Conservation (phyloP, 176 grass and related monocot species). For the Avena atlantica region DNA sequence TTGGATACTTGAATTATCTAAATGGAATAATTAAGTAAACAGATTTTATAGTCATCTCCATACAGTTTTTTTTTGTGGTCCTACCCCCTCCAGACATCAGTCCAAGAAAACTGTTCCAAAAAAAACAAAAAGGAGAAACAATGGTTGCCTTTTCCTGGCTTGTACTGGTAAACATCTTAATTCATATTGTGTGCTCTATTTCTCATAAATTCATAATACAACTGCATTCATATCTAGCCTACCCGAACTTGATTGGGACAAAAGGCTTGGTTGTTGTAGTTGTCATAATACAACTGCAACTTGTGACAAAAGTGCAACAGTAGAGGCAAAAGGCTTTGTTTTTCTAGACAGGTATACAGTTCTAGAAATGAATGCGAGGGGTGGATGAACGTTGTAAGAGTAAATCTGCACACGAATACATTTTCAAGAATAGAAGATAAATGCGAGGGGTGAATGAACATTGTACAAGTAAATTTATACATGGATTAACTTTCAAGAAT, state of each 20-base stretch:
- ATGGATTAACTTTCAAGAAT: neutral
- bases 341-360: neutral
- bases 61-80: neutral
- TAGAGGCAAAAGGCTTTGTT: slow-evolving; percentile 15
- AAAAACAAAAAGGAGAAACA: neutral
- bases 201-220: neutral
- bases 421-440: neutral
- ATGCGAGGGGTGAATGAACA: neutral
- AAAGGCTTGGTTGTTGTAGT: too few species aligned
- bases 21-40: slow-evolving; percentile 10
- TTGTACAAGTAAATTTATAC: neutral
- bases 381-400: neutral
- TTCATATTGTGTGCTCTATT: slow-evolving; percentile 11
- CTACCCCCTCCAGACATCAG: slow-evolving; percentile 29
- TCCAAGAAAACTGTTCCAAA: slow-evolving; percentile 33
- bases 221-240: neutral
- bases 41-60: slow-evolving; percentile 4
- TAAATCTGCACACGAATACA: neutral
- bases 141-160: slow-evolving; percentile 1
- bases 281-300: neutral
- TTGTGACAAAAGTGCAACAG: neutral
- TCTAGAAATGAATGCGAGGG: too few species aligned
- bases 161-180: slow-evolving; percentile 1
- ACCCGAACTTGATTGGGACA: too few species aligned
- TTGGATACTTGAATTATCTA: neutral